Evolutionary conservation across 805 yeast species (phyloP), one percentile per base, ranked within the genome.

Genomic region (Candida caryicola): DNA sequence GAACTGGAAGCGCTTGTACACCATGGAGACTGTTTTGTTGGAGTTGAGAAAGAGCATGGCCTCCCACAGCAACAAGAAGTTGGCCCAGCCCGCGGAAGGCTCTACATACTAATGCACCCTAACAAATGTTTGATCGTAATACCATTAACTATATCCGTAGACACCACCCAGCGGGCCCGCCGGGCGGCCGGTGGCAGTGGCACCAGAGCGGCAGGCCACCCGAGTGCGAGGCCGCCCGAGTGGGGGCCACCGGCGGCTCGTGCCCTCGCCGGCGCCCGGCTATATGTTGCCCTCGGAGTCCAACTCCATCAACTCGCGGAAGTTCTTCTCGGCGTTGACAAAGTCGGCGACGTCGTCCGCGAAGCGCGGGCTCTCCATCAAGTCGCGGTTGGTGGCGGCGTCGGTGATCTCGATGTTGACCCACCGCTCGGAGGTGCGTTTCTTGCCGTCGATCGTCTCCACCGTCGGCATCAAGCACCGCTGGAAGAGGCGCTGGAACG

Each of bases 71-170:
- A 89, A 93, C 62, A 82, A 89, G 69, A 88, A 86, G 66, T 69
- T 91, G 46, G 71, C 82, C 7, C 99, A 93, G 68, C 99, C 99
- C 10, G 68, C 83, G 8, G 99, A 93, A 68, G 97, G 97, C 7
- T 64, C 83, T 26, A 77, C 81, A 9, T 86, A 81, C n/a, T n/a
- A n/a, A n/a, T n/a, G n/a, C n/a, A n/a, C n/a, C n/a, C n/a, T n/a
- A n/a, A n/a, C n/a, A n/a, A n/a, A n/a, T n/a, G n/a, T n/a, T n/a
- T n/a, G n/a, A n/a, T n/a, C n/a, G n/a, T n/a, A n/a, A n/a, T n/a
- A n/a, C n/a, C n/a, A n/a, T n/a, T n/a, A n/a, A n/a, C n/a, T n/a
- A n/a, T n/a, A n/a, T n/a, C n/a, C n/a, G n/a, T n/a, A n/a, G n/a
- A n/a, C n/a, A n/a, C n/a, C n/a, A n/a, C n/a, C n/a, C n/a, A n/a